Conservation (phyloP, 148 eudicot species). For the Silene conica region DNA sequence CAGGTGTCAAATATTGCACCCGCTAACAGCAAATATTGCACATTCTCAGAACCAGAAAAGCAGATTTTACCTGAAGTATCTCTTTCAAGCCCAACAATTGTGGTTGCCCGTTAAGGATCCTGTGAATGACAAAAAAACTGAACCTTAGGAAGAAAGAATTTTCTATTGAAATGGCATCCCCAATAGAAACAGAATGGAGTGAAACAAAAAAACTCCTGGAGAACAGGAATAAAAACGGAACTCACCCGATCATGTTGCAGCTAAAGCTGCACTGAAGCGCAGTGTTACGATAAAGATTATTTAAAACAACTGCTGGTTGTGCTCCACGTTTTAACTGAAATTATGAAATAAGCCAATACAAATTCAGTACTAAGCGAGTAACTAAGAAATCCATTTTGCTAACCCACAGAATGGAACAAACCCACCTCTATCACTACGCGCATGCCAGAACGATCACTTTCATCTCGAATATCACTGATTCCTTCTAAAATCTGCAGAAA, state of each 20-base stretch:
- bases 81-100: constrained; percentile 86
- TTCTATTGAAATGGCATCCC: not conserved
- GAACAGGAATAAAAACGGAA: not conserved
- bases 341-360: constrained; percentile 4
- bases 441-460: constrained; percentile 99
- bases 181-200: not conserved
- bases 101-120: constrained; percentile 89
- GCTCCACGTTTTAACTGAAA: constrained; percentile 88
- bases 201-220: not conserved
- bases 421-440: constrained; percentile 92
- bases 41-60: constrained; percentile 1
- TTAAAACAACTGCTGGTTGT: constrained; percentile 81
- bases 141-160: not conserved
- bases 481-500: constrained; percentile 74
- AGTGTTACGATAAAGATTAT: constrained; percentile 85
- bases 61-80: constrained; percentile 62
- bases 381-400: not conserved
- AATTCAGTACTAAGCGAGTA: not conserved
- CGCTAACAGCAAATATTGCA: not conserved
- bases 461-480: constrained; percentile 95
- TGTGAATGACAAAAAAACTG: constrained; percentile 23
- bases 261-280: constrained; percentile 90
- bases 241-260: constrained; percentile 99
- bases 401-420: not conserved
- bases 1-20: not conserved